phyloP scores from a whole-genome alignment of 2,329 filamentous ascomycete genomes.

The Aspergillus floridensis region DNA sequence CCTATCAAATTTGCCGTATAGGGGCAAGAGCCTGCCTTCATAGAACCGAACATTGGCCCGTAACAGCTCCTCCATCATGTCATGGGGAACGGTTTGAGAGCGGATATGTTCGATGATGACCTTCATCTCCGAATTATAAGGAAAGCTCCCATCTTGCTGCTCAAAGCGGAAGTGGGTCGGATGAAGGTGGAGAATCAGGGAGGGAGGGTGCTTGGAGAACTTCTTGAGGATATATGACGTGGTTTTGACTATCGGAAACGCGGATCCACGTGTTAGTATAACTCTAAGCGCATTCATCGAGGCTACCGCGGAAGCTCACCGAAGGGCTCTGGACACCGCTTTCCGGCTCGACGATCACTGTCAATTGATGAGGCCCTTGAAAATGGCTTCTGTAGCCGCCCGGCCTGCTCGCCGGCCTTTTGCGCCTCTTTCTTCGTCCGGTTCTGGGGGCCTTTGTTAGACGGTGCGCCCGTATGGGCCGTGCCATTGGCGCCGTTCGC shows the following conservation, averaged over 20 bases:
- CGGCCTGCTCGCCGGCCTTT: constrained; percentile 34
- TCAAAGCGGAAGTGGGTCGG: constrained; percentile 87
- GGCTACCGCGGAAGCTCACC: constrained; percentile 31
- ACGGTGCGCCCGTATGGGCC: constrained; percentile 19
- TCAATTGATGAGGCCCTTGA: constrained; percentile 30
- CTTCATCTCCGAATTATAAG: constrained; percentile 89
- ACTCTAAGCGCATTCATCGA: not conserved
- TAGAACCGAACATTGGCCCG: constrained; percentile 76
- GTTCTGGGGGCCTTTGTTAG: constrained; percentile 39
- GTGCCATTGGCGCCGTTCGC: constrained; percentile 45
- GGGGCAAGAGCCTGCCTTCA: constrained; percentile 57
- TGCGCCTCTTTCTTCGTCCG: constrained; percentile 59
- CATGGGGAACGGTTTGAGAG: constrained; percentile 77
- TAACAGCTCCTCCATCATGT: constrained; percentile 76
- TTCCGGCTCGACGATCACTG: constrained; percentile 35
- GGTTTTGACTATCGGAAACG: constrained; percentile 60
- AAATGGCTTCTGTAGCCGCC: constrained; percentile 34
- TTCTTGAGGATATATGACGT: constrained; percentile 79
- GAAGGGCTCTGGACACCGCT: constrained; percentile 46
- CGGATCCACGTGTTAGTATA: constrained; percentile 19
- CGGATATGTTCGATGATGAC: constrained; percentile 74
- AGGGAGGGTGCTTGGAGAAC: constrained; percentile 70
- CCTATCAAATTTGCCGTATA: not conserved
- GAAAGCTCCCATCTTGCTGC: constrained; percentile 86
- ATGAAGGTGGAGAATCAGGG: constrained; percentile 81